Percentiles rank a stretch among this genome's conserved stretches.
Evolutionary conservation across 2,329 filamentous ascomycete genomes (phyloP).

Genomic region (Colletotrichum lindemuthianum): DNA sequence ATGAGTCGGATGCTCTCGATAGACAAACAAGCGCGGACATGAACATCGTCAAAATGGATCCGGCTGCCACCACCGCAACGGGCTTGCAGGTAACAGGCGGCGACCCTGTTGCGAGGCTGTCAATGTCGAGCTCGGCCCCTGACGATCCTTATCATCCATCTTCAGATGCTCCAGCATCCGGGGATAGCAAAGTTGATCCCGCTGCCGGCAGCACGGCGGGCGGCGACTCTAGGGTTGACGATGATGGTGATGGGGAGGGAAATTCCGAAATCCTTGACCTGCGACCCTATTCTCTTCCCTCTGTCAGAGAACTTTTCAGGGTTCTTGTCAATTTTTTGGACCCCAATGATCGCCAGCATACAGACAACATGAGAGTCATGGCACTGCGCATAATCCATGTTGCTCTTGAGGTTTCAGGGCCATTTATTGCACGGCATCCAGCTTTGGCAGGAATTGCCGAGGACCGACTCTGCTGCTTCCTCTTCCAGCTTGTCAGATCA

Average conservation of each 20-base stretch:
- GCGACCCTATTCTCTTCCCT: conserved; percentile 91
- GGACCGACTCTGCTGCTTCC: conserved; percentile 90
- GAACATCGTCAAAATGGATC: conserved; percentile 83
- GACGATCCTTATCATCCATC: conserved; percentile 11
- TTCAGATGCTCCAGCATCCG: conserved; percentile 19
- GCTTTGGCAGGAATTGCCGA: conserved; percentile 88
- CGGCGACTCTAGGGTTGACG: conserved; percentile 36
- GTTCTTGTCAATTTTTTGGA: conserved; percentile 94
- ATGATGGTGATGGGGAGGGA: conserved; percentile 44
- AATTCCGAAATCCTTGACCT: conserved; percentile 66
- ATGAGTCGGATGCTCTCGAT: conserved; percentile 73
- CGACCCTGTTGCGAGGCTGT: conserved; percentile 22
- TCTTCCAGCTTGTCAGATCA: conserved; percentile 95
- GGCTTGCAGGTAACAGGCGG: conserved; percentile 14
- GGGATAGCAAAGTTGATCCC: conserved; percentile 17
- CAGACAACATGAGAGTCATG: conserved; percentile 97
- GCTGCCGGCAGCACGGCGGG: background rate
- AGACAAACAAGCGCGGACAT: conserved; percentile 74
- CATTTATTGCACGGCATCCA: conserved; percentile 92
- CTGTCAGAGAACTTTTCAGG: conserved; percentile 92
- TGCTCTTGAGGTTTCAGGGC: conserved; percentile 93
- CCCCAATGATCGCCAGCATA: conserved; percentile 91
- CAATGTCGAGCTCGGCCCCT: conserved; percentile 24
- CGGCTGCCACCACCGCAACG: conserved; percentile 17
- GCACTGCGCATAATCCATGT: conserved; percentile 97